Base-by-base conservation (phyloP, 352 stramenopile species). In the Peronospora belbahrii region DNA sequence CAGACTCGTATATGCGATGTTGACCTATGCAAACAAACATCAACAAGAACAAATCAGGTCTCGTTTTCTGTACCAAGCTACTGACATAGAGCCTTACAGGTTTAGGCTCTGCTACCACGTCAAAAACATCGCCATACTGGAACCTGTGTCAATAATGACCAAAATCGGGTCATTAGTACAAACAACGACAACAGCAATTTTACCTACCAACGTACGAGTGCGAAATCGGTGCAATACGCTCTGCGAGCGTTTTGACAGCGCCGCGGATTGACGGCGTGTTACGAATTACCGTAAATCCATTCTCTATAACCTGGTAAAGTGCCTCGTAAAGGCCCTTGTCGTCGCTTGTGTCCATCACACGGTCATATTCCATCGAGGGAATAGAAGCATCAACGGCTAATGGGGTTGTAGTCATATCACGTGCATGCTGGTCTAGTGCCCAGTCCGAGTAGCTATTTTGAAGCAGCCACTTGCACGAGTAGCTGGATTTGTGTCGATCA, bases 1-100 rank as follows among this genome's bases (percentile, higher is more conserved):
- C 25, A 84, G 54, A 6, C 76, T 88, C 27, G 92, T 97, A 65
- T 97, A 98, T 14, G 94, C 94, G 33, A 97, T 95, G 60, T 98
- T 98, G 8, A 97, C 73, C 82, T 93, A 33, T 17, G 13, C 27
- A 49, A 11, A 22, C n/a, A 39, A 7, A 34, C 6, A 46, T 40
- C 9, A 18, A 3, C 25, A 22, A 49, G 13, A 15, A 20, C 3
- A 25, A 32, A 22, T 43, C 9, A 49, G 15, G 17, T 4, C 43
- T 17, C 7, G 32, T 5, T 22, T 9, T 30, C 17, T 37, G 6
- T 19, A 42, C 6, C 15, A 34, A 18, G 2, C 17, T 10, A 6
- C 38, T 20, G 10, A 7, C 37, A 6, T 31, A 0, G 33, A 33
- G 44, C 64, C 60, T 23, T 62, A 93, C 82, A 24, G 82, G 82